A percentile compares a stretch with the other conserved stretches of the same genome.
Conservation (phyloP, 108 stramenopile genomes). For the Halocafeteria seosinensis region DNA sequence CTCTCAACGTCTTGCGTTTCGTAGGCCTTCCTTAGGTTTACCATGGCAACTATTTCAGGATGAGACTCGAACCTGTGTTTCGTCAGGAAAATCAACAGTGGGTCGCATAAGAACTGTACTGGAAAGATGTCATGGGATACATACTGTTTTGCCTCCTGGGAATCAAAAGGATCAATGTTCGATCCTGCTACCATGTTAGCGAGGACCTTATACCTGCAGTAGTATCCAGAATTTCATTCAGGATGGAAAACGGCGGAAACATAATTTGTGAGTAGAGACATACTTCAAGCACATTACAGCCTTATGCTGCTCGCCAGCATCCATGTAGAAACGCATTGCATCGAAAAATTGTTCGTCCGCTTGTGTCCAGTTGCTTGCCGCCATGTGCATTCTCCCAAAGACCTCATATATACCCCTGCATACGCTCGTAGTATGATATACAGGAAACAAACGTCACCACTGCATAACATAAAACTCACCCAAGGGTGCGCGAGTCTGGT, state of each 20-base stretch:
- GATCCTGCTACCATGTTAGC: constrained; percentile 42
- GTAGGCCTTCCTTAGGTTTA: constrained; percentile 32
- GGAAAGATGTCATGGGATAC: too few species aligned
- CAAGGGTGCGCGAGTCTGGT: constrained; percentile 39
- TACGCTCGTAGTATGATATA: too few species aligned
- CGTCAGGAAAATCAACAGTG: too few species aligned
- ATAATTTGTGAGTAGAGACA: too few species aligned
- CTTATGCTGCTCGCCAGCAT: constrained; percentile 29
- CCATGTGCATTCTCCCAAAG: constrained; percentile 47
- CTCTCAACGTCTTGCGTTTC: constrained; percentile 28
- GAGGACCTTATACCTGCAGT: constrained; percentile 37
- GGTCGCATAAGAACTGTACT: too few species aligned
- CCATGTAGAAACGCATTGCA: constrained; percentile 40
- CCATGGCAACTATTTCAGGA: constrained; percentile 37
- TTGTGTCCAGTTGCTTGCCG: constrained; percentile 25
- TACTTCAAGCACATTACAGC: constrained; percentile 45
- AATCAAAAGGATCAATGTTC: constrained; percentile 44
- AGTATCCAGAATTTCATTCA: background rate
- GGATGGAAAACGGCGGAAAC: background rate
- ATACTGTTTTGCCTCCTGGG: constrained; percentile 43
- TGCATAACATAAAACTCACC: too few species aligned
- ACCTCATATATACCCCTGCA: constrained; percentile 38
- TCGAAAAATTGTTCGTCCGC: constrained; percentile 46
- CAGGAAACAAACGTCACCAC: too few species aligned
- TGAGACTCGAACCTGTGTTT: constrained; percentile 40